Base-by-base conservation (phyloP, 139 green algal species). In the Yamagishiella unicocca region DNA sequence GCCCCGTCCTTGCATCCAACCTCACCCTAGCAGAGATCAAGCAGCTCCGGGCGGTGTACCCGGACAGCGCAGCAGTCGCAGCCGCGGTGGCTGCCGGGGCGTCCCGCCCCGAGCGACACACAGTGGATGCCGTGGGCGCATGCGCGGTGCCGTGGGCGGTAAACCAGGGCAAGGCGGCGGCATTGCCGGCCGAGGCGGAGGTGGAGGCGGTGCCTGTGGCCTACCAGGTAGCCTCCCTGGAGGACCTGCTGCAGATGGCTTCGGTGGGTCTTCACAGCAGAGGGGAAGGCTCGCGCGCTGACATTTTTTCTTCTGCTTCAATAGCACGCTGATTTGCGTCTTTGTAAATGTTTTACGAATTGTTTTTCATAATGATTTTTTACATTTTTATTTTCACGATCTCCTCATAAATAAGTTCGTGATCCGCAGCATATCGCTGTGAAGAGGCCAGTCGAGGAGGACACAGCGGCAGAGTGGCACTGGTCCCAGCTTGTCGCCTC, bases 21-120 rank as follows among this genome's bases (percentile, higher is more conserved):
- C 43, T 86, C 0, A 86, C 62, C 10, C 64, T 86, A 0, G 62
- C n/a, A 21, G 62, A 77, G n/a, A 38, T 86, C 19, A 86, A 86
- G 64, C 43, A 37, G 64, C 43, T 86, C 0, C 62, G n/a, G 2
- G 80, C 80, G 27, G 43, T 77, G 31, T 67, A 50, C 10, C 80
- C 80, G 5, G 80, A n/a, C 29, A 35, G 62, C 7, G 22, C 2
- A n/a, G 66, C 66, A 25, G 66, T 14, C 6, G 31, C 31, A 35
- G 66, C 66, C 66, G 9, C 29, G 64, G 19, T 29, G 19, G 5
- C 10, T 42, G 10, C 19, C n/a, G 3, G 27, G 33, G 64, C 64
- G 38, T 37, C 64, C 55, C 10, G 55, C 12, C 21, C n/a, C 55
- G 55, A 5, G 55, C 14, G 55, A 66, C 5, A 5, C 55, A 29